Conservation (phyloP, 2,329 filamentous ascomycete genomes). For the Cladosporium sp. region DNA sequence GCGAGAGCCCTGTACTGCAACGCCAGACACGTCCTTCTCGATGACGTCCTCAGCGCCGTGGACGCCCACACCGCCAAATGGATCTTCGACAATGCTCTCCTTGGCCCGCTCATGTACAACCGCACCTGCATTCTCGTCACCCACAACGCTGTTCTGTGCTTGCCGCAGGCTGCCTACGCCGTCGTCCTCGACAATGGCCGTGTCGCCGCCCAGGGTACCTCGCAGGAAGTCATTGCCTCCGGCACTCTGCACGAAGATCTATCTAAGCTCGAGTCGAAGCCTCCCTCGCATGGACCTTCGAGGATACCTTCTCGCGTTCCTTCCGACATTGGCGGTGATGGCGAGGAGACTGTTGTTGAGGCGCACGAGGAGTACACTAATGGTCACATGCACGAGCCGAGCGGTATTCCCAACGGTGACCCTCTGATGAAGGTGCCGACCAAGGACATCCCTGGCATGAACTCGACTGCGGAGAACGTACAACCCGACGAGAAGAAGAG, state of each 20-base stretch:
- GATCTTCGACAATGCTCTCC: constrained; percentile 92
- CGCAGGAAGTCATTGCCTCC: constrained; percentile 73
- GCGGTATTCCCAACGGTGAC: constrained; percentile 35
- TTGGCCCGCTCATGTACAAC: constrained; percentile 78
- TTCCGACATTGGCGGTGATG: constrained; percentile 62
- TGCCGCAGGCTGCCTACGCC: constrained; percentile 72
- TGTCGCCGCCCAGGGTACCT: constrained; percentile 67
- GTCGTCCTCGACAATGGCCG: constrained; percentile 85
- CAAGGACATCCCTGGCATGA: constrained; percentile 33
- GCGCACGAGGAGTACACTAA: constrained; percentile 18
- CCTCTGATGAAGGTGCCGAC: constrained; percentile 43
- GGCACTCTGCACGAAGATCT: constrained; percentile 85
- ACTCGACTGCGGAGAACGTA: constrained; percentile 45
- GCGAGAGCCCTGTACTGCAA: constrained; percentile 97
- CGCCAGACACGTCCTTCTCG: constrained; percentile 81
- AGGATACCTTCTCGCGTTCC: constrained; percentile 70
- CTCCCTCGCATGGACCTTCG: constrained; percentile 64
- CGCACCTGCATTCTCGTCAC: constrained; percentile 94
- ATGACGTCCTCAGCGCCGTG: constrained; percentile 93
- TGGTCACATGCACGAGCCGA: constrained; percentile 39
- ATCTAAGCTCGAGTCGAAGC: constrained; percentile 57
- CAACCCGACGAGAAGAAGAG: constrained; percentile 64
- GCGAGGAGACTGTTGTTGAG: constrained; percentile 13
- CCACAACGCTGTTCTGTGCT: constrained; percentile 85
- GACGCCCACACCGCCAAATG: constrained; percentile 97